Evolutionary conservation across 2,329 filamentous ascomycete genomes (phyloP).

Genomic region (Lasiodiplodia sp.): DNA sequence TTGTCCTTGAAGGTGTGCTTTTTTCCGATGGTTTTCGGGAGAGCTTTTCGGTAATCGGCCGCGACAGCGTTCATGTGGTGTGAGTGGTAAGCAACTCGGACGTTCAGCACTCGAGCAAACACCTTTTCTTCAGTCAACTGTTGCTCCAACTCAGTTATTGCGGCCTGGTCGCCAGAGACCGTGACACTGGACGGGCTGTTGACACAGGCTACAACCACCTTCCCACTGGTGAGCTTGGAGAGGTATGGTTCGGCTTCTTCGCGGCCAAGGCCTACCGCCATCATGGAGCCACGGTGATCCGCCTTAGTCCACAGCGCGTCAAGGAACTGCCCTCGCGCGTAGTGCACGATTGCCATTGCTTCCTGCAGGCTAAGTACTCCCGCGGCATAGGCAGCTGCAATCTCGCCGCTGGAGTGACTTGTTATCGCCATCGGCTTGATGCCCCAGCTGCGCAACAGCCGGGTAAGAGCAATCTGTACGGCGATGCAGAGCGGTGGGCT

Average conservation of each 20-base stretch:
- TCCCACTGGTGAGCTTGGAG: not conserved
- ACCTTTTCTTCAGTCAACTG: constrained; percentile 44
- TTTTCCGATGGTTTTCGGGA: too few relatives aligned
- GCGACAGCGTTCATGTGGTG: constrained; percentile 44
- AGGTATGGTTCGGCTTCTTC: not conserved
- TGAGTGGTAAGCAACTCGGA: constrained; percentile 55
- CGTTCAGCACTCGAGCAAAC: constrained; percentile 50
- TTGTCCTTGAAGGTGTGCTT: too few relatives aligned
- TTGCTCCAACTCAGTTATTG: constrained; percentile 41
- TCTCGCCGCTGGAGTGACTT: constrained; percentile 38
- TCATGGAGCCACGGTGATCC: constrained; percentile 34
- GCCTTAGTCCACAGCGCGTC: constrained; percentile 38
- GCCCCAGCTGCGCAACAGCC: too few relatives aligned
- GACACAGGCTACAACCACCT: constrained; percentile 37
- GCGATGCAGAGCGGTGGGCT: too few relatives aligned
- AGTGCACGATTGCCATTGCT: too few relatives aligned
- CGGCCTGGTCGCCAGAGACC: constrained; percentile 52
- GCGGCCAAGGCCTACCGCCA: constrained; percentile 21
- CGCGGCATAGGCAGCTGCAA: constrained; percentile 38
- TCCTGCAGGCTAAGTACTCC: too few relatives aligned
- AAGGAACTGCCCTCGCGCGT: constrained; percentile 32
- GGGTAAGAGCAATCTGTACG: too few relatives aligned
- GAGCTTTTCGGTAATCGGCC: too few relatives aligned
- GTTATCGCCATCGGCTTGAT: too few relatives aligned
- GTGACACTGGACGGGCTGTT: constrained; percentile 55